Evolutionary conservation across 2,329 filamentous ascomycete genomes (phyloP), one percentile per base, ranked within the genome.

Genomic region (Setomelanomma holmii): DNA sequence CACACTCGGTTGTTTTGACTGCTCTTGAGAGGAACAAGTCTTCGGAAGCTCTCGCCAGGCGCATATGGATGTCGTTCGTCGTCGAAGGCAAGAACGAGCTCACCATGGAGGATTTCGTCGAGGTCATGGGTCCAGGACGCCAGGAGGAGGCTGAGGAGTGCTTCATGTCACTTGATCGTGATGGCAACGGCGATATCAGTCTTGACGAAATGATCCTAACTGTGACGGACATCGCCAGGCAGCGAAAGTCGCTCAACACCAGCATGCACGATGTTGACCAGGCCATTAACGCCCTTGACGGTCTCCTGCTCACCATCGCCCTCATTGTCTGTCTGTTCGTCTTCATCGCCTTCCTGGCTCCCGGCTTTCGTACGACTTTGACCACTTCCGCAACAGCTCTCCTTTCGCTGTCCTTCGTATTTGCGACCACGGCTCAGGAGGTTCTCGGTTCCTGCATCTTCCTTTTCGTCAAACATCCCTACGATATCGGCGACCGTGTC

Each of bases 391-490:
- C 93, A 58, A 97, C 95, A 1, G 89, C 95, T 0, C 83, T 99
- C 36, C 86, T 99, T 8, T 98, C 93, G 5, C 80, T 98, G n/a
- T 97, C 93, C 4, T 99, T 99, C 78, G 89, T 97, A 64, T 98
- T 99, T 74, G 88, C 93, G 20, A 89, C 89, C 49, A 97, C 93
- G 1, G 88, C 89, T 3, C 93, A 97, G 76, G 95, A 99, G 75
- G 89, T 99, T 58, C 85, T 99, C n/a, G 93, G 93, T 68, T 97
- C 93, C 33, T 98, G 93, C 79, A 96, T 99, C 68, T 99, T 99
- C 80, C 80, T 99, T 1, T 99, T 99, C 68, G 91, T 98, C 80
- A 99, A 99, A 80, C 95, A 99, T 73, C 93, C 95, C 0, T 98
- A 90, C 73, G 95, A 99, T 72, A 92, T 98, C 19, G 93, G 93